phyloP scores from a whole-genome alignment of 2,329 filamentous ascomycete species.

The Blastomyces silverae region DNA sequence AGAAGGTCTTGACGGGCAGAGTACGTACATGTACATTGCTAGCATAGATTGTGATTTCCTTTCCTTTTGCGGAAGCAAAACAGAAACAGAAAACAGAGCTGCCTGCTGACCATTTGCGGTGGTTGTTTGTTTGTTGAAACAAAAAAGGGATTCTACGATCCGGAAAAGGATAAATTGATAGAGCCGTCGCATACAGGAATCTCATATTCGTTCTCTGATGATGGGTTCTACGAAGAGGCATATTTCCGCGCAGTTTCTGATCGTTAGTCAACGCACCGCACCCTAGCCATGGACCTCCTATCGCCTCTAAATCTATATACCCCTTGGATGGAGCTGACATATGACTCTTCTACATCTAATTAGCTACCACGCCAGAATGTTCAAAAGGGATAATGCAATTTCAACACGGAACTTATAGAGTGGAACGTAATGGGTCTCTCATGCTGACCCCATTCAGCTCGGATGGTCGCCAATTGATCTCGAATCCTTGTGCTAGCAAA shows the following conservation, averaged over 20 bases:
- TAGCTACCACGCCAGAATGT: slow-evolving; percentile 55
- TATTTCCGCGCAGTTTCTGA: slow-evolving; percentile 64
- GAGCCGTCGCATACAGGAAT: slow-evolving; percentile 62
- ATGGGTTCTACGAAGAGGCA: slow-evolving; percentile 62
- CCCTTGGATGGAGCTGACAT: neutral
- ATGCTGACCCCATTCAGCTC: slow-evolving; percentile 54
- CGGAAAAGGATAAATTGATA: slow-evolving; percentile 56
- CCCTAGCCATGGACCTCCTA: too few species aligned
- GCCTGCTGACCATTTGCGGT: neutral
- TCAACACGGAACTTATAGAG: slow-evolving; percentile 60
- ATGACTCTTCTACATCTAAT: neutral
- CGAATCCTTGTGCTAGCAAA: slow-evolving; percentile 55
- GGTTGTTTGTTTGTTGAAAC: slow-evolving; percentile 16
- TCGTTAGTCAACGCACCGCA: slow-evolving; percentile 45
- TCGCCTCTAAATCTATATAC: neutral
- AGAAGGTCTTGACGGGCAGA: slow-evolving; percentile 61
- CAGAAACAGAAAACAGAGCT: neutral
- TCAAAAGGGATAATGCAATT: slow-evolving; percentile 62
- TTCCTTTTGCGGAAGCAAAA: neutral
- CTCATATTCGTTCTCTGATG: slow-evolving; percentile 64
- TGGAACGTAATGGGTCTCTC: slow-evolving; percentile 53
- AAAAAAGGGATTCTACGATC: slow-evolving; percentile 60
- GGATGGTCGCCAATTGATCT: slow-evolving; percentile 62
- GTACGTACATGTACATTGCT: slow-evolving; percentile 44
- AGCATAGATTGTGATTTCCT: neutral